Percentiles rank a stretch among this genome's conserved stretches.
phyloP scores from a whole-genome alignment of 148 eudicot genomes.

The Nepenthes mirabilis region DNA sequence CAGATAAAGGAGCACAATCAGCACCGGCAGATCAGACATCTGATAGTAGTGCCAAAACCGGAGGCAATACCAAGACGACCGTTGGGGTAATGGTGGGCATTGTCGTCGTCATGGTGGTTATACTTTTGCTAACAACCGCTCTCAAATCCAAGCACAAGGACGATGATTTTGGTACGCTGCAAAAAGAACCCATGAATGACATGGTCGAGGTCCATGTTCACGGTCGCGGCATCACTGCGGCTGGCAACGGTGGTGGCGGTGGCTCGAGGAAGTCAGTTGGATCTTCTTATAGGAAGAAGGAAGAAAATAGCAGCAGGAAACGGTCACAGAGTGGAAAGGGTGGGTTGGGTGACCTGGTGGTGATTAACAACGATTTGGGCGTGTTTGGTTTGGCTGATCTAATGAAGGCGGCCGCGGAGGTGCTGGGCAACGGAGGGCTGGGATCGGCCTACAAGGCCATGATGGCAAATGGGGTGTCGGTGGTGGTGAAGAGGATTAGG shows the following conservation, averaged over 20 bases:
- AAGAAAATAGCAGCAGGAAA: conserved; percentile 14
- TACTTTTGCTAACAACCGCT: conserved; percentile 17
- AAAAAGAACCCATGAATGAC: conserved; percentile 23
- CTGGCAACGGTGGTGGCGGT: conserved; percentile 9
- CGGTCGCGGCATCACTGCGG: conserved; percentile 12
- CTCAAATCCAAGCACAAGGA: conserved; percentile 14
- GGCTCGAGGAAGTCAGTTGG: background rate
- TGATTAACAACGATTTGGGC: conserved; percentile 53
- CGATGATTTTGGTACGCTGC: conserved; percentile 11
- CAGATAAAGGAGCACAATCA: background rate
- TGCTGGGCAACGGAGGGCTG: conserved; percentile 47
- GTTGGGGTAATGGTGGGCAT: conserved; percentile 19
- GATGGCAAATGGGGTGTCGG: conserved; percentile 52
- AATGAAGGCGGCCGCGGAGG: conserved; percentile 80
- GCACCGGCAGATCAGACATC: background rate
- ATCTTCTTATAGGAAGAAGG: conserved; percentile 6
- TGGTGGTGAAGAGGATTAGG: conserved; percentile 64
- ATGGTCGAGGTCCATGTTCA: conserved; percentile 32
- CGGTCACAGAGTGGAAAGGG: conserved; percentile 17
- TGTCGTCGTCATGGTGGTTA: conserved; percentile 13
- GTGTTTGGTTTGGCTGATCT: conserved; percentile 55
- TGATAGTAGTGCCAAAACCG: background rate
- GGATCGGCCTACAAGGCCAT: conserved; percentile 68
- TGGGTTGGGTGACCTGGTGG: conserved; percentile 27
- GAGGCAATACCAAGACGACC: background rate